phyloP scores from a whole-genome alignment of 1,284 basidiomycete species.

The Cutaneotrichosporon cyanovorans region DNA sequence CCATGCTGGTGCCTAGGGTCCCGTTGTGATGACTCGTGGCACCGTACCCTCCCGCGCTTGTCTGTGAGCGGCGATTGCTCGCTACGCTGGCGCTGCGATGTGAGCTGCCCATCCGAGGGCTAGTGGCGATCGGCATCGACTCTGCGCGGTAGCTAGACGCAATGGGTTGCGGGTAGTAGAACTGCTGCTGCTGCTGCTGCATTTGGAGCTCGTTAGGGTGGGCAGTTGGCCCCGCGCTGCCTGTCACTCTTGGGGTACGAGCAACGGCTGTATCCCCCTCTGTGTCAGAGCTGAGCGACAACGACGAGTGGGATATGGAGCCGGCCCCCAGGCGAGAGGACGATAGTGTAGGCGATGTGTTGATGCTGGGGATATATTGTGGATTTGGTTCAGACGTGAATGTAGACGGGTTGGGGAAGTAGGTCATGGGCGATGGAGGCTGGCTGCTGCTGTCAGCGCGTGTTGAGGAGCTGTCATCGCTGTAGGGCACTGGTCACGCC shows the following conservation, averaged over 20 bases:
- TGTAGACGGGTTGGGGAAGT: slow-evolving; percentile 39
- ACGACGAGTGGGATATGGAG: slow-evolving; percentile 14
- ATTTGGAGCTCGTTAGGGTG: slow-evolving; percentile 7
- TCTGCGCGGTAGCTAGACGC: neutral
- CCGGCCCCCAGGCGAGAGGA: slow-evolving; percentile 5
- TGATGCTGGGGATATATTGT: slow-evolving; percentile 3
- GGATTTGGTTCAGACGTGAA: slow-evolving; percentile 21
- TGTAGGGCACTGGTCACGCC: neutral
- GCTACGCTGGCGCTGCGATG: slow-evolving; percentile 12
- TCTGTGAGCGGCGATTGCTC: neutral
- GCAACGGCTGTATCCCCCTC: neutral
- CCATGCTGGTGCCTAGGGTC: neutral
- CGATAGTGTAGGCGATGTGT: slow-evolving; percentile 13
- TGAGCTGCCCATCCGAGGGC: slow-evolving; percentile 4
- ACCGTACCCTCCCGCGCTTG: neutral
- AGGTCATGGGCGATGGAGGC: slow-evolving; percentile 36
- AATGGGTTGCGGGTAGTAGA: slow-evolving; percentile 6
- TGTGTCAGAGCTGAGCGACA: slow-evolving; percentile 9
- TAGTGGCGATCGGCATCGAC: neutral
- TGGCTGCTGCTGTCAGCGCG: slow-evolving; percentile 7
- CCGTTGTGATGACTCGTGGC: slow-evolving; percentile 1
- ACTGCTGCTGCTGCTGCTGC: slow-evolving; percentile 7
- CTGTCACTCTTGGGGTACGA: slow-evolving; percentile 6
- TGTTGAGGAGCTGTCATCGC: too few species aligned
- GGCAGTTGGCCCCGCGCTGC: neutral